Conservation (phyloP, 2,329 filamentous ascomycete species). For the Botrytis aclada region DNA sequence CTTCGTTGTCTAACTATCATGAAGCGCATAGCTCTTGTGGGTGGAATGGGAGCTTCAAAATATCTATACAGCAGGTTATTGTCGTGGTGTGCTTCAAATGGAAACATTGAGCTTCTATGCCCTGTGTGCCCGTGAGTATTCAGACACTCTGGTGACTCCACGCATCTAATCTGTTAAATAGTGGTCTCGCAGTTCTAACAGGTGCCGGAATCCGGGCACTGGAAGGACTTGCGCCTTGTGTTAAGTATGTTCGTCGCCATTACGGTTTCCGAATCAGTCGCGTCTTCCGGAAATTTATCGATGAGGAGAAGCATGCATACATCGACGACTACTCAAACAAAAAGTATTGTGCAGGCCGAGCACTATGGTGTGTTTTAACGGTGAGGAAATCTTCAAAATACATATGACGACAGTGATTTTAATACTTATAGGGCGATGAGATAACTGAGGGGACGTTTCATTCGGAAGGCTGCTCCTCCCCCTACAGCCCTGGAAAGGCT, state of each 20-base stretch:
- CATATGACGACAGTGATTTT: neutral
- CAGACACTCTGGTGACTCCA: neutral
- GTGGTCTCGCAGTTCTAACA: slow-evolving; percentile 25
- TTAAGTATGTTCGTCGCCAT: slow-evolving; percentile 22
- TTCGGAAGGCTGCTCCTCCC: neutral
- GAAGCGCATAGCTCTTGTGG: slow-evolving; percentile 27
- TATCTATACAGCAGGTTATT: slow-evolving; percentile 24
- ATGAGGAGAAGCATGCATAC: slow-evolving; percentile 15
- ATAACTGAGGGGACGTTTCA: slow-evolving; percentile 11
- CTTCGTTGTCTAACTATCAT: neutral
- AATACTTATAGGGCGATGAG: slow-evolving; percentile 16
- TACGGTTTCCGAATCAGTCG: slow-evolving; percentile 11
- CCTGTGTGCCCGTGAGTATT: slow-evolving; percentile 23
- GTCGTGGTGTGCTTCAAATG: slow-evolving; percentile 27
- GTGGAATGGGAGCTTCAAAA: slow-evolving; percentile 24
- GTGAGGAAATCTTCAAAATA: neutral
- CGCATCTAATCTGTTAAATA: slow-evolving; percentile 15
- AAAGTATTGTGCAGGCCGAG: slow-evolving; percentile 17
- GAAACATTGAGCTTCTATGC: slow-evolving; percentile 24
- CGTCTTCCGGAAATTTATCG: slow-evolving; percentile 18
- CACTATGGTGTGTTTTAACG: slow-evolving; percentile 24
- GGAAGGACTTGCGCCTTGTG: slow-evolving; percentile 20
- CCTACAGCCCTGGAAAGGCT: slow-evolving; percentile 6
- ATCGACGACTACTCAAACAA: neutral
- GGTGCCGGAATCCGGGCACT: slow-evolving; percentile 25